Conservation (phyloP, 208 protist genomes). For the Acanthamoeba rhysodes region DNA sequence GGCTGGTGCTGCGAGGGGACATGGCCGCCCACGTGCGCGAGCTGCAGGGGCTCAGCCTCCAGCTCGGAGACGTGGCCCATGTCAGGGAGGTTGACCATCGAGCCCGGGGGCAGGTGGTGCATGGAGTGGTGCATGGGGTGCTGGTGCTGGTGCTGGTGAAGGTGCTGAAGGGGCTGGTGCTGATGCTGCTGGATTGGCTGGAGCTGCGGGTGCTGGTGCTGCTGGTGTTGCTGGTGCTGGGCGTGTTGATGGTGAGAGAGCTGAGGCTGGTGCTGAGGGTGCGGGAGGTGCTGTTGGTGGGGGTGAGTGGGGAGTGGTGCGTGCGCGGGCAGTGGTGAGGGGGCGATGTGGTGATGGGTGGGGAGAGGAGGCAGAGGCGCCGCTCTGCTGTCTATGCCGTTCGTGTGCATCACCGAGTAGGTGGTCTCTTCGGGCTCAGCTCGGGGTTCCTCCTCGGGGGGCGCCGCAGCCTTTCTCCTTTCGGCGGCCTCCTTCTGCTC, state of each 20-base stretch:
- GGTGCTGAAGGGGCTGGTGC: neutral
- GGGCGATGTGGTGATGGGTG: neutral
- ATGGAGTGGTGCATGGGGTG: neutral
- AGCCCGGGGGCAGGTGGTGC: neutral
- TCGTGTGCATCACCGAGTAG: constrained; percentile 4
- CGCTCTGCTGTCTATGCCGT: neutral
- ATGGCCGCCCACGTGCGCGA: neutral
- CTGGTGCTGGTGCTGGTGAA: neutral
- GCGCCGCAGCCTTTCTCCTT: constrained; percentile 30
- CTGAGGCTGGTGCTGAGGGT: neutral
- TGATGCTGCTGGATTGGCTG: neutral
- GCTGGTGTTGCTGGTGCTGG: neutral
- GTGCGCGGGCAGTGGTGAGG: neutral
- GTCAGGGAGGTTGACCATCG: neutral
- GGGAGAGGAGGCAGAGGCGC: neutral
- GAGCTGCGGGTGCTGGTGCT: neutral
- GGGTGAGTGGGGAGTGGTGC: neutral
- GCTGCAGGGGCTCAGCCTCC: neutral
- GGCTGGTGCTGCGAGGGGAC: neutral
- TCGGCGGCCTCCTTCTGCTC: constrained; percentile 58
- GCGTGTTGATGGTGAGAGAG: neutral
- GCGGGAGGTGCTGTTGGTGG: neutral
- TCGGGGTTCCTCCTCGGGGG: neutral
- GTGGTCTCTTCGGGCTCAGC: neutral
- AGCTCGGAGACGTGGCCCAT: neutral